Evolutionary conservation across 192 early-diverging fungal species (phyloP), one percentile per base, ranked within the genome.

Genomic region (Geranomyces michiganensis): DNA sequence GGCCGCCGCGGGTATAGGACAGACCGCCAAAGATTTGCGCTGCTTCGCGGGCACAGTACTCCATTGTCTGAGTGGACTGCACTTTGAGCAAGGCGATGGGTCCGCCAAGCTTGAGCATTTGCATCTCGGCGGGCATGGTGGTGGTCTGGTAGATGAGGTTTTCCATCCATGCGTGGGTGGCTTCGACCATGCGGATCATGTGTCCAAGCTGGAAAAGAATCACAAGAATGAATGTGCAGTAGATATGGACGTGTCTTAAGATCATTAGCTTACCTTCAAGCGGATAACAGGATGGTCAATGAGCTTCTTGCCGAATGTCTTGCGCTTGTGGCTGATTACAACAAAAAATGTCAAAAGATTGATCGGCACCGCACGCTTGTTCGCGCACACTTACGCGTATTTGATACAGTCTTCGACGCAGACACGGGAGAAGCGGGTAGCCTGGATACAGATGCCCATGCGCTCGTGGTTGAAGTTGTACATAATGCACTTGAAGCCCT

Each of bases 11-110:
- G n/a, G 87, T 84, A 62, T 94, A 95, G 0, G 88, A 72, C 30
- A 95, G 65, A 36, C 93, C 93, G 65, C 93, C 93, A 85, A 94
- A 93, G 71, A 95, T 94, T 78, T 94, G 93, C n/a, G 90, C 83
- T 9, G 93, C 93, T 80, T 95, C 93, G 59, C 93, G 87, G 27
- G 92, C 92, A 73, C 92, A 93, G 76, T 75, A 95, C 72, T 95
- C 93, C 70, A 95, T 88, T 7, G 92, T 95, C 70, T 91, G 92
- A 4, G 93, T 93, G 1, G 88, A 58, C 70, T 94, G 91, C 15
- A 91, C 92, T 79, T 95, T 95, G 68, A 91, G 81, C 44, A 95
- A 75, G 13, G 93, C 93, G 76, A 95, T 91, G 1, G 92, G 91
- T 4, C 93, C 93, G 64, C 93, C 93, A 2, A 95, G 79, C 69